A percentile compares a stretch with the other conserved stretches of the same genome.
Conservation (phyloP, 2,329 filamentous ascomycete genomes). For the Pezicula rhizophila region DNA sequence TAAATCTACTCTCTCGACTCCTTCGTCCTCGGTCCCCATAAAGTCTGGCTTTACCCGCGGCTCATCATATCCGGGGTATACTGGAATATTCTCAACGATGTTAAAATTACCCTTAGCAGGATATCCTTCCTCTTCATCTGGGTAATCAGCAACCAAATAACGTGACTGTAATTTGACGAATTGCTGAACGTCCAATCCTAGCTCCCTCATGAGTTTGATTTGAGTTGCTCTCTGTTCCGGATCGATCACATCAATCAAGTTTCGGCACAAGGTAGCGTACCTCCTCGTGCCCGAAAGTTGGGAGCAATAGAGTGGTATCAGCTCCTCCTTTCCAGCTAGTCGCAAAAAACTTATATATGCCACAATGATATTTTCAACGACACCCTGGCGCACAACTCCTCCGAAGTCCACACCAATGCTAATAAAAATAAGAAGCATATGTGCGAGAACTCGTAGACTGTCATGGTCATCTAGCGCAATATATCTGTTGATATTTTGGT, state of each 20-base stretch:
- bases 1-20: slow-evolving; percentile 59
- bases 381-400: slow-evolving; percentile 30
- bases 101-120: slow-evolving; percentile 41
- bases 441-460: slow-evolving; percentile 61
- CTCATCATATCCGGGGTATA: slow-evolving; percentile 41
- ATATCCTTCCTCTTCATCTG: slow-evolving; percentile 32
- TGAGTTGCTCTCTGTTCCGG: slow-evolving; percentile 58
- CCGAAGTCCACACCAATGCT: slow-evolving; percentile 46
- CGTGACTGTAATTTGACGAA: slow-evolving; percentile 67
- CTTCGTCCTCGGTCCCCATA: slow-evolving; percentile 58
- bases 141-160: slow-evolving; percentile 45
- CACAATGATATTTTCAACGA: slow-evolving; percentile 65
- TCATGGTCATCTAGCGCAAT: slow-evolving; percentile 53
- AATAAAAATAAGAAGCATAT: slow-evolving; percentile 65
- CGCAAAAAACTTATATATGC: slow-evolving; percentile 78
- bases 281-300: slow-evolving; percentile 60
- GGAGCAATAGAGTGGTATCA: slow-evolving; percentile 85
- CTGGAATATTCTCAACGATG: slow-evolving; percentile 37
- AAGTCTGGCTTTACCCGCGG: slow-evolving; percentile 66
- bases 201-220: slow-evolving; percentile 68
- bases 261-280: slow-evolving; percentile 67
- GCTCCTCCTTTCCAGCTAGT: slow-evolving; percentile 63
- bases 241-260: slow-evolving; percentile 68
- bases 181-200: slow-evolving; percentile 64
- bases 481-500: slow-evolving; percentile 38